Evolutionary conservation across 495 filamentous ascomycete genomes (phyloP).

Genomic region (Talaromyces stipitatus): DNA sequence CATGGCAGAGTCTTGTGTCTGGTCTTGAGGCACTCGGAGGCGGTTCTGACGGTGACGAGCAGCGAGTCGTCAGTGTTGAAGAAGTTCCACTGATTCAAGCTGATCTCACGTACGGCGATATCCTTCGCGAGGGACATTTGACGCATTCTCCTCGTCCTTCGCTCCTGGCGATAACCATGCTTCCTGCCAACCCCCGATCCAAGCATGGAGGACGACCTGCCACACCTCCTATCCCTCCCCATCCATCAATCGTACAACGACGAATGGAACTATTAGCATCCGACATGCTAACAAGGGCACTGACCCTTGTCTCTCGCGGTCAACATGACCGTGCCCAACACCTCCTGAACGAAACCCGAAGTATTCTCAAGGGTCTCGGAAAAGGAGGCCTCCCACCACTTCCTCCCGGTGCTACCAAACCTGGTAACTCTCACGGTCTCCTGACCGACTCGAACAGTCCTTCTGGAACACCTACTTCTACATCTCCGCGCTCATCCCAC

Average conservation of each 20-base stretch:
- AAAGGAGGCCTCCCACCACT: slow-evolving; percentile 95
- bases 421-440: slow-evolving; percentile 14
- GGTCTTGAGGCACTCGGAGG: slow-evolving; percentile 94
- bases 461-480: slow-evolving; percentile 28
- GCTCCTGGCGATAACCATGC: slow-evolving; percentile 95
- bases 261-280: slow-evolving; percentile 97
- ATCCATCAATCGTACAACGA: slow-evolving; percentile 90
- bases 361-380: slow-evolving; percentile 90
- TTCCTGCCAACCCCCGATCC: slow-evolving; percentile 61
- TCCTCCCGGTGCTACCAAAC: slow-evolving; percentile 43
- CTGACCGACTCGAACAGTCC: slow-evolving; percentile 3
- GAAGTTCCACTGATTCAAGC: slow-evolving; percentile 95
- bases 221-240: slow-evolving; percentile 87
- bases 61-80: slow-evolving; percentile 77
- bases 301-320: slow-evolving; percentile 84
- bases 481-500: slow-evolving; percentile 34
- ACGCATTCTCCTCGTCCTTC: slow-evolving; percentile 84
- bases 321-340: slow-evolving; percentile 93
- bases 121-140: slow-evolving; percentile 82
- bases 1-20: slow-evolving; percentile 96
- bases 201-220: slow-evolving; percentile 54
- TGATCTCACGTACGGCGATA: slow-evolving; percentile 88
- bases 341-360: slow-evolving; percentile 83
- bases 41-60: slow-evolving; percentile 78
- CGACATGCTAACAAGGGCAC: slow-evolving; percentile 90